These are phyloP conservation scores for Cardamine resedifolia DNA, from an alignment of 345 rosid species.

Conservation along the genomic window DNA sequence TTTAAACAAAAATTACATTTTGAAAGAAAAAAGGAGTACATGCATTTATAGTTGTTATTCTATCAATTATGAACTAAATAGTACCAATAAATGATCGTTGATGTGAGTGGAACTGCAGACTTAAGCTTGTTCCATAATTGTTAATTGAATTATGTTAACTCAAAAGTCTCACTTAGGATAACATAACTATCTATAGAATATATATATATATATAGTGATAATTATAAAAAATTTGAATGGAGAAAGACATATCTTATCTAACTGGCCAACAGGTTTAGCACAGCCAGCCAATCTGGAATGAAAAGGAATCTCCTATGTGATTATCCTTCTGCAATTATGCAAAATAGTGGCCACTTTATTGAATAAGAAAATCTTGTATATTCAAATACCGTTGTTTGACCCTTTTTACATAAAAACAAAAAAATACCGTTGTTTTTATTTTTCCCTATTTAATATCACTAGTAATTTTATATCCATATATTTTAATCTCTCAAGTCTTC, in stretches of 20 bases:
- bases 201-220: neutral
- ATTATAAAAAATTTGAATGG: neutral
- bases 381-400: no score
- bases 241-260: constrained; percentile 17
- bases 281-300: constrained; percentile 19
- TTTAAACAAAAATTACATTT: no score
- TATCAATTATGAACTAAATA: constrained; percentile 9
- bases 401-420: no score
- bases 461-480: neutral
- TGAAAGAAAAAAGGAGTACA: neutral
- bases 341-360: neutral
- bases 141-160: constrained; percentile 1
- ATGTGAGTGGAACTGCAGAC: neutral
- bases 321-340: constrained; percentile 11
- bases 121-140: constrained; percentile 8
- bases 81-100: constrained; percentile 6
- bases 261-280: neutral
- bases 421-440: neutral
- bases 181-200: neutral
- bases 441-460: neutral
- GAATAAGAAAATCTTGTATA: neutral
- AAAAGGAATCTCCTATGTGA: neutral
- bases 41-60: neutral
- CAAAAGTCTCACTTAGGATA: neutral
- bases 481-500: neutral